Conservation (phyloP, 129 eudicot genomes). For the Pittosporum tobira region DNA sequence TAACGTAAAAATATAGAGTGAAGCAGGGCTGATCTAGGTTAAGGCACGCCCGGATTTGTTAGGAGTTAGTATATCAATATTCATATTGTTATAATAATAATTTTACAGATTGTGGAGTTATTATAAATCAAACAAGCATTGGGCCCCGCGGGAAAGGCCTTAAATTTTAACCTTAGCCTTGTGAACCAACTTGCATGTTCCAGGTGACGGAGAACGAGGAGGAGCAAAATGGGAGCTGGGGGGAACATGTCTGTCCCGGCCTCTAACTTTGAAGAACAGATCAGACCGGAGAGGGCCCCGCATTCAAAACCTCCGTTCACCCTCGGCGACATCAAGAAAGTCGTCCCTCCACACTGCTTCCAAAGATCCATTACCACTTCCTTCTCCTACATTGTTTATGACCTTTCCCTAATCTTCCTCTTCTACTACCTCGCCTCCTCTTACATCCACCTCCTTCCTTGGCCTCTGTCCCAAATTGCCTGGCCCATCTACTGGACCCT, state of each 20-base stretch:
- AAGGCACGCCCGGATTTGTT: too few species aligned
- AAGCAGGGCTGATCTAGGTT: too few species aligned
- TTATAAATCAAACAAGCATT: too few species aligned
- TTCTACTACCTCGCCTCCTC: constrained; percentile 5
- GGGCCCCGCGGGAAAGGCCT: too few species aligned
- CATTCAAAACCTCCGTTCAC: constrained; percentile 3
- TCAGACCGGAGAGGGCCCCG: background rate
- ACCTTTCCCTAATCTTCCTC: background rate
- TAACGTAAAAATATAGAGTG: too few species aligned
- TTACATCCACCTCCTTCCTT: constrained; percentile 5
- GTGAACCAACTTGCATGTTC: too few species aligned
- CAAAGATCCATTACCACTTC: constrained; percentile 1
- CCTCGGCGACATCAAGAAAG: constrained; percentile 6
- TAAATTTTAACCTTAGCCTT: too few species aligned
- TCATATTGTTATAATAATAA: too few species aligned
- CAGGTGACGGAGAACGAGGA: too few species aligned
- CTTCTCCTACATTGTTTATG: constrained; percentile 2
- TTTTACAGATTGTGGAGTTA: too few species aligned
- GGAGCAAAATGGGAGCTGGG: constrained; percentile 4
- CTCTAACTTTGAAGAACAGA: background rate
- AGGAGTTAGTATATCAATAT: too few species aligned
- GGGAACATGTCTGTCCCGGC: constrained; percentile 2
- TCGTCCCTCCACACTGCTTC: constrained; percentile 9
- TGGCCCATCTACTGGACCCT: constrained; percentile 4
- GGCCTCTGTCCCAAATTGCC: background rate